A percentile compares a stretch with the other conserved stretches of the same genome.
These are phyloP conservation scores for Aechmea fasciata DNA, from an alignment of 176 grass and related monocot species.

Conservation along the genomic window DNA sequence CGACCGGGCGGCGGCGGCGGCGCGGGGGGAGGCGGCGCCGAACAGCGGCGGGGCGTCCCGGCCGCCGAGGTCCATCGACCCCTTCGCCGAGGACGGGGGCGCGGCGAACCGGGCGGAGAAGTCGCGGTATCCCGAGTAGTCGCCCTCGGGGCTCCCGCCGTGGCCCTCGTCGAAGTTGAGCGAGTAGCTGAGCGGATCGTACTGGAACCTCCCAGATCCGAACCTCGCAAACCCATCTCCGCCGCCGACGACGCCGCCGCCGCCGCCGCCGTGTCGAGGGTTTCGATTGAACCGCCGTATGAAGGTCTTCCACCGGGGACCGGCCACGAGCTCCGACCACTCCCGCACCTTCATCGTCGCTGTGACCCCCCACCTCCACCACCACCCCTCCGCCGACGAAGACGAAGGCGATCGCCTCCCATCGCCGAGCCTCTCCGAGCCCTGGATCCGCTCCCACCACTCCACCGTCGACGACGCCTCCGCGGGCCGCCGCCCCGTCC, in stretches of 20 bases:
- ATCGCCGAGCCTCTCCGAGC: slow-evolving; percentile 3
- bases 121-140: slow-evolving; percentile 37
- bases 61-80: slow-evolving; percentile 52
- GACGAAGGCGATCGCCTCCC: slow-evolving; percentile 31
- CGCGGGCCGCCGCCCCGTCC: slow-evolving; percentile 4
- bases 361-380: slow-evolving; percentile 57
- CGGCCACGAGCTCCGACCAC: slow-evolving; percentile 93
- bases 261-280: slow-evolving; percentile 14
- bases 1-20: background rate
- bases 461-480: background rate
- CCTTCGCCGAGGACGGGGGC: slow-evolving; percentile 30
- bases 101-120: slow-evolving; percentile 63
- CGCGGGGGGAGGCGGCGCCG: background rate
- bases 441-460: slow-evolving; percentile 22
- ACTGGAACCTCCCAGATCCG: slow-evolving; percentile 43
- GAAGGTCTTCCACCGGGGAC: slow-evolving; percentile 96
- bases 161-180: slow-evolving; percentile 96
- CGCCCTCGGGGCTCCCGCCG: slow-evolving; percentile 32
- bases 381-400: slow-evolving; percentile 22
- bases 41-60: slow-evolving; percentile 43
- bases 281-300: slow-evolving; percentile 61
- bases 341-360: slow-evolving; percentile 73
- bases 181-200: slow-evolving; percentile 83
- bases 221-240: background rate
- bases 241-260: background rate